phyloP scores from a whole-genome alignment of 345 rosid genomes.

The Lumnitzera littorea region DNA sequence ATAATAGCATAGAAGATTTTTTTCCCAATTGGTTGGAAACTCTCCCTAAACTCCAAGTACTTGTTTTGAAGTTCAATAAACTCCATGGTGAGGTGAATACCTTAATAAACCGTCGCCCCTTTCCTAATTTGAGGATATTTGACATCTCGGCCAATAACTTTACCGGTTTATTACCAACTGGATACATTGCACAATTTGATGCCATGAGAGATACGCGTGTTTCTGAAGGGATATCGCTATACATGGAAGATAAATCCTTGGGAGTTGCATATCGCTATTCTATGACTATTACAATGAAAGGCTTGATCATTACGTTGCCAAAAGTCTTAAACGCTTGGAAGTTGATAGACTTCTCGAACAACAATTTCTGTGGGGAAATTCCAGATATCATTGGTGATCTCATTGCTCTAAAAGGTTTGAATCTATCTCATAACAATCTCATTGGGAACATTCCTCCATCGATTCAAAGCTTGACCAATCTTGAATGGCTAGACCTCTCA shows the following conservation, averaged over 20 bases:
- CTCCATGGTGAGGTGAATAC: constrained; percentile 7
- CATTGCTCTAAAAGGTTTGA: constrained; percentile 6
- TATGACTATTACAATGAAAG: constrained; percentile 8
- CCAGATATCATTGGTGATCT: constrained; percentile 3
- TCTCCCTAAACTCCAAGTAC: constrained; percentile 19
- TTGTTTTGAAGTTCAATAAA: constrained; percentile 17
- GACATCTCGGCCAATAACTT: constrained; percentile 12
- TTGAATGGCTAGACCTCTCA: constrained; percentile 18
- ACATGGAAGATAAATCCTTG: background rate
- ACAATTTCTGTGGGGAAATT: constrained; percentile 10
- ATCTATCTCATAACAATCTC: constrained; percentile 7
- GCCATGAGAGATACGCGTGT: constrained; percentile 5
- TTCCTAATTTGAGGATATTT: constrained; percentile 13
- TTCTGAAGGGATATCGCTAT: background rate
- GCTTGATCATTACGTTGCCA: background rate
- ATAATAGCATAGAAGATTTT: constrained; percentile 14
- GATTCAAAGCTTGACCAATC: background rate
- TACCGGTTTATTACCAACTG: no score
- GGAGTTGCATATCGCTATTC: background rate
- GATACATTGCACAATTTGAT: background rate
- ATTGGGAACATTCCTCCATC: constrained; percentile 6
- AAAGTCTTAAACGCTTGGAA: constrained; percentile 2
- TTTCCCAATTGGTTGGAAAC: constrained; percentile 24
- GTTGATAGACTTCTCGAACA: constrained; percentile 4
- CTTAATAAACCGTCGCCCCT: background rate